Percentiles rank a stretch among this genome's conserved stretches.
These are phyloP conservation scores for Vaccinium darrowii DNA, from an alignment of 148 eudicot species.

Conservation along the genomic window DNA sequence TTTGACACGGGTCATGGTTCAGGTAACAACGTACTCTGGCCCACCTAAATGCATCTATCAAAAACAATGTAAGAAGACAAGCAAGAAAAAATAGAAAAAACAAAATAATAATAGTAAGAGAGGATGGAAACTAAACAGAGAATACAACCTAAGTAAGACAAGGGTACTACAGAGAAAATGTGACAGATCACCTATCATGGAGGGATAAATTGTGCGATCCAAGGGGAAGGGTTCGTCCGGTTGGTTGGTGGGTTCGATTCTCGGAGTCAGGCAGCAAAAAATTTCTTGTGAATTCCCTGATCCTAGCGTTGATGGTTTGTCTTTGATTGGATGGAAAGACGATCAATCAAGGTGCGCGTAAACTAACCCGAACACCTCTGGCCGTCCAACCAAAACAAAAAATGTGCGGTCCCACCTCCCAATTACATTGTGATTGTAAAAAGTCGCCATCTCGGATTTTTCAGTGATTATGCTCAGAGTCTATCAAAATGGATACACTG, in stretches of 20 bases:
- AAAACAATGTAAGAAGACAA: slow-evolving; percentile 6
- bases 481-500: background rate
- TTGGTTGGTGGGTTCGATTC: no score
- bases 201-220: background rate
- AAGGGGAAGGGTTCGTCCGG: no score
- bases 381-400: no score
- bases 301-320: no score
- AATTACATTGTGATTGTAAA: background rate
- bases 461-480: background rate
- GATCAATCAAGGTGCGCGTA: background rate
- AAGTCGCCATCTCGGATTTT: no score
- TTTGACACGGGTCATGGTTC: slow-evolving; percentile 24
- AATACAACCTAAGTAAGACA: slow-evolving; percentile 16
- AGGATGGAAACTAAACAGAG: background rate
- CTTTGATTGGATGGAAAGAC: no score
- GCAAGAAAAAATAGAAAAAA: background rate
- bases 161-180: background rate
- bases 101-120: background rate
- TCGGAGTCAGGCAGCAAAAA: no score
- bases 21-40: slow-evolving; percentile 19
- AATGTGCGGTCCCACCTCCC: no score
- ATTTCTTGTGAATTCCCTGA: no score
- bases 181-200: background rate
- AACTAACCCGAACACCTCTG: no score
- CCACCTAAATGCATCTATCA: slow-evolving; percentile 17